Evolutionary conservation across 176 grass and related monocot species (phyloP), one percentile per base, ranked within the genome.

Genomic region (Oryza meyeriana): DNA sequence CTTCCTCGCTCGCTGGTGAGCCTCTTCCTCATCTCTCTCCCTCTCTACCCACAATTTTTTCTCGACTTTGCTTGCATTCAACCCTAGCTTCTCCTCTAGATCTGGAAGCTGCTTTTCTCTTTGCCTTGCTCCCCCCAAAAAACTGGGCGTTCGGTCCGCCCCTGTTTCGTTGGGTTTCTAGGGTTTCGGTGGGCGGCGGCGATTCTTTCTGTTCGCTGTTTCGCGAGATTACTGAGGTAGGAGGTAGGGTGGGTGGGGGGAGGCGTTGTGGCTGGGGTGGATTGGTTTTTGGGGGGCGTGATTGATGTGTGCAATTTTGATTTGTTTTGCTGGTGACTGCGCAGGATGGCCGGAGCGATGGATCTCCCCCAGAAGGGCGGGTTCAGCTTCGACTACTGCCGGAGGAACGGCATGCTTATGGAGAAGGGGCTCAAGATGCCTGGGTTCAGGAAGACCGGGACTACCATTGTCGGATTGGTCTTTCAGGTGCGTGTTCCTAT

Each of bases 401-500:
- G 83, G 35, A 88, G 96, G 65, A 99, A 95, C 82, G 52, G 59
- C 50, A 93, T 95, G 87, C 84, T 93, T 8, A 63, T 76, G 67
- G 88, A 94, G 74, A 94, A 80, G 28, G 96, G 93, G 10, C 29
- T 92, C 29, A 86, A 88, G 57, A 33, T 90, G 40, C 96, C 93
- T 24, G 73, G 65, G 4, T 95, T 95, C 75, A 66, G 80, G 61
- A 99, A 99, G 80, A 99, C 96, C 3, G 96, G 96, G 7, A 99
- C 96, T 6, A 99, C 96, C 62, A 99, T 99, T 50, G 96, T 95
- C 58, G 96, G 96, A 11, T 78, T 99, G 44, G 89, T 99, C 7
- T 99, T 92, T 80, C 76, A 87, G 91, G 96, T 99, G 31, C 33
- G 64, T 12, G 17, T 28, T 12, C 62, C 45, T 75, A 35, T 27